A percentile compares a stretch with the other conserved stretches of the same genome.
Evolutionary conservation across 495 filamentous ascomycete species (phyloP).

Genomic region (Polyplosphaeria fusca): DNA sequence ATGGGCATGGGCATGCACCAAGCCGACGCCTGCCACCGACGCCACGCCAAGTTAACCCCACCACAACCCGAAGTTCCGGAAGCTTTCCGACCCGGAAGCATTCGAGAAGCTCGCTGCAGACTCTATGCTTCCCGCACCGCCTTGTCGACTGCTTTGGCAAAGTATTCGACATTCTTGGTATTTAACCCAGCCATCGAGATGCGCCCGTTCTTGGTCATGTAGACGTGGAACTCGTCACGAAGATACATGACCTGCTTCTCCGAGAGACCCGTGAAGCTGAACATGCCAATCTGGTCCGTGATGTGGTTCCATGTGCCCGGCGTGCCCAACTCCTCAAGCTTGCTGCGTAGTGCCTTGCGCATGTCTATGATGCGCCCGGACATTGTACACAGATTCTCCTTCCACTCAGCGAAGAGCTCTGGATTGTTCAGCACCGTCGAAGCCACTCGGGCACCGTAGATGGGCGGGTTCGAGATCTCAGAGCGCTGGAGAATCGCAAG

Average conservation of each 20-base stretch:
- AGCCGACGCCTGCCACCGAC: neutral
- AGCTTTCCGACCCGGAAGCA: too few species aligned
- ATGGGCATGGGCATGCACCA: too few species aligned
- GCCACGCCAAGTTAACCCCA: neutral
- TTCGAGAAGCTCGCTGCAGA: too few species aligned
- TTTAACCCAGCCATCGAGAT: slow-evolving; percentile 96
- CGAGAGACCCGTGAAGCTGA: slow-evolving; percentile 88
- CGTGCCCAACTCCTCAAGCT: slow-evolving; percentile 77
- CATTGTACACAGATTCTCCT: slow-evolving; percentile 90
- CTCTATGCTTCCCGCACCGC: slow-evolving; percentile 66
- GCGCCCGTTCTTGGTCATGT: slow-evolving; percentile 98
- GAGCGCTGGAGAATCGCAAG: slow-evolving; percentile 91
- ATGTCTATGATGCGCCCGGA: slow-evolving; percentile 88
- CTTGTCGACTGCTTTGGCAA: slow-evolving; percentile 82
- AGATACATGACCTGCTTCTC: slow-evolving; percentile 83
- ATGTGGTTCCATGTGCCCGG: slow-evolving; percentile 95
- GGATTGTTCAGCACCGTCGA: slow-evolving; percentile 77
- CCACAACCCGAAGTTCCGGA: neutral
- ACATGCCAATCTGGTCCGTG: slow-evolving; percentile 99
- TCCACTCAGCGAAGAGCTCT: slow-evolving; percentile 85
- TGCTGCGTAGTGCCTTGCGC: slow-evolving; percentile 68
- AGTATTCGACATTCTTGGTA: slow-evolving; percentile 84
- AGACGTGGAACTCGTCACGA: slow-evolving; percentile 78
- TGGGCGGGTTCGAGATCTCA: slow-evolving; percentile 94
- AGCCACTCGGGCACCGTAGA: slow-evolving; percentile 89